Conservation (phyloP, 257 asterid genomes). For the Scutellaria baicalensis region DNA sequence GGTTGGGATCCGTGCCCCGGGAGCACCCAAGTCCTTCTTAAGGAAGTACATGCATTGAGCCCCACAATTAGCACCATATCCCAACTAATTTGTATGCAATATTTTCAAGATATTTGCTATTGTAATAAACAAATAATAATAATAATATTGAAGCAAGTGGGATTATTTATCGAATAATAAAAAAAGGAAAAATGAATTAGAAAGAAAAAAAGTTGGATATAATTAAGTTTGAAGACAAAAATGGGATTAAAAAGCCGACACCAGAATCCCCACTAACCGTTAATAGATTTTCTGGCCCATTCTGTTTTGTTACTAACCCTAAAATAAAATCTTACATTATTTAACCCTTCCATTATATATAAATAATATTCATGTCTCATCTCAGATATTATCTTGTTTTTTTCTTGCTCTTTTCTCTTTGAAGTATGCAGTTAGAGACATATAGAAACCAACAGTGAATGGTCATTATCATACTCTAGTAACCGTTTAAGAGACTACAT, state of each 20-base stretch:
- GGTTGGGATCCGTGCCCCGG: no score
- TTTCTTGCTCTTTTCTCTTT: background rate
- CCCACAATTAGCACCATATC: conserved; percentile 23
- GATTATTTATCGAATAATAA: conserved; percentile 1
- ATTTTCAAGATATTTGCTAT: background rate
- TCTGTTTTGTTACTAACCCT: conserved; percentile 10
- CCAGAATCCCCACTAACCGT: conserved; percentile 30
- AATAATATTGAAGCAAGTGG: conserved; percentile 14
- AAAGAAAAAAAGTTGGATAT: background rate
- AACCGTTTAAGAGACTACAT: no score
- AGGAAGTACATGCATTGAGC: conserved; percentile 13
- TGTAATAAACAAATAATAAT: background rate
- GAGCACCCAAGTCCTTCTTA: no score
- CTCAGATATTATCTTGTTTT: no score
- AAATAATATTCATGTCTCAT: no score
- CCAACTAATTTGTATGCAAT: conserved; percentile 13
- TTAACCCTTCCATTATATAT: background rate
- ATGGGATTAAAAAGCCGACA: conserved; percentile 39
- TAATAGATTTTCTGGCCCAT: conserved; percentile 31
- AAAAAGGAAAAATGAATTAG: background rate
- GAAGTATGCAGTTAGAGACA: background rate
- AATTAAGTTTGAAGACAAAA: background rate
- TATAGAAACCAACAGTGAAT: background rate
- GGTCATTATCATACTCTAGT: no score
- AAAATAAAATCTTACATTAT: background rate